phyloP scores from a whole-genome alignment of 371 early-diverging fungal species.

The Capillidium heterosporum region DNA sequence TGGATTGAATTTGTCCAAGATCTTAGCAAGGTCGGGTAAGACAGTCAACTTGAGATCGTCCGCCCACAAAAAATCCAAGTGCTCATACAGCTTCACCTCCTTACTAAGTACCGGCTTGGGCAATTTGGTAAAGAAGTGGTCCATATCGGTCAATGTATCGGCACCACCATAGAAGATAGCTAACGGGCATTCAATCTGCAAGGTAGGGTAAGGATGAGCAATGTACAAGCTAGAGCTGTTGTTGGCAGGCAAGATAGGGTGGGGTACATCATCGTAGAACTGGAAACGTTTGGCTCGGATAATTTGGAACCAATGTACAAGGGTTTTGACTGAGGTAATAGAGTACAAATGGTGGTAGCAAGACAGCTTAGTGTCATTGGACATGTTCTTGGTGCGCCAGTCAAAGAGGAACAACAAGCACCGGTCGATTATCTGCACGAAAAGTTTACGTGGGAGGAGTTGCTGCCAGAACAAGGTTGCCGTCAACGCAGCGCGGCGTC shows the following conservation, averaged over 20 bases:
- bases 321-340: slow-evolving; percentile 70
- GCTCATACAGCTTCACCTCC: slow-evolving; percentile 51
- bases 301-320: slow-evolving; percentile 94
- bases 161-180: slow-evolving; percentile 80
- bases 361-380: slow-evolving; percentile 48
- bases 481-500: slow-evolving; percentile 58
- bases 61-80: slow-evolving; percentile 66
- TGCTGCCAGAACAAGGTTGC: slow-evolving; percentile 76
- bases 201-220: slow-evolving; percentile 52
- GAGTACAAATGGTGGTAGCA: slow-evolving; percentile 82
- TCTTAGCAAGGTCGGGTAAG: too few species aligned
- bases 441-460: slow-evolving; percentile 54
- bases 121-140: slow-evolving; percentile 31
- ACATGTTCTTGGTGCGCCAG: slow-evolving; percentile 61
- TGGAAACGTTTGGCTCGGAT: slow-evolving; percentile 72
- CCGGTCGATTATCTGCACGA: slow-evolving; percentile 54
- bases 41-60: slow-evolving; percentile 13
- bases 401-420: slow-evolving; percentile 64
- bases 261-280: slow-evolving; percentile 82
- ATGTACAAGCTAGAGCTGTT: slow-evolving; percentile 22
- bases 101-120: slow-evolving; percentile 37
- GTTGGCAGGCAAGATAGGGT: slow-evolving; percentile 21
- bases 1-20: too few species aligned
- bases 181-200: slow-evolving; percentile 64
- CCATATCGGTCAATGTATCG: slow-evolving; percentile 65